Base-by-base conservation (phyloP, 2,329 filamentous ascomycete species). In the Trichoderma atroviride region DNA sequence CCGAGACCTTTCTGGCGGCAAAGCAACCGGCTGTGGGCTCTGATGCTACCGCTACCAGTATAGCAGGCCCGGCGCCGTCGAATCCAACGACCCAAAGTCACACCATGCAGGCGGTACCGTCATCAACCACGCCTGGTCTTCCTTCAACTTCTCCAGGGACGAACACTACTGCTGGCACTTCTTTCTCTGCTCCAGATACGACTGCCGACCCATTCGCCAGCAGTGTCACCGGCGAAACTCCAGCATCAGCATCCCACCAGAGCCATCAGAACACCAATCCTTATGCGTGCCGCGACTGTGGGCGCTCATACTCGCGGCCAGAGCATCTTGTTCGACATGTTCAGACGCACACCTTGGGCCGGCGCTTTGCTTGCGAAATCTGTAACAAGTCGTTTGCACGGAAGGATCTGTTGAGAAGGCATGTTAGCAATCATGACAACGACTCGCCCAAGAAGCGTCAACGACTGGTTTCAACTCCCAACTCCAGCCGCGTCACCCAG, bases 311-410 rank as follows among this genome's bases (percentile, higher is more conserved):
- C 72, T 85, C 84, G 47, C 81, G 85, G 14, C 84, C 85, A 3
- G 85, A 87, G 74, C 85, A 87, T 73, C 82, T 87, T 13, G 84
- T 85, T 66, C 78, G 84, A 31, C 84, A 86, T 73, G 83, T 85
- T 47, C 82, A 84, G 72, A 83, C 83, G 3, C 84, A 86, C 72
- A 85, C 83, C 3, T 78, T 85, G 7, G 84, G 84, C 5, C 83
- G 84, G 61, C 81, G 84, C 35, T 86, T 86, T 73, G 75, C 79
- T 22, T 85, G 84, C 72, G 78, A 83, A 50, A 79, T 87, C 68
- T 86, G 85, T 72, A 81, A 83, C 68, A 87, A 87, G 73, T 83
- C 83, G 5, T 87, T 87, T 74, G 83, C 84, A 11, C 81, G 85
- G 24, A 85, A 85, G 69, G 85, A 87, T 73, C 79, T 87, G 13